These are phyloP conservation scores for Uromyces viciae-fabae DNA, from an alignment of 1,284 basidiomycete genomes.

Conservation along the genomic window DNA sequence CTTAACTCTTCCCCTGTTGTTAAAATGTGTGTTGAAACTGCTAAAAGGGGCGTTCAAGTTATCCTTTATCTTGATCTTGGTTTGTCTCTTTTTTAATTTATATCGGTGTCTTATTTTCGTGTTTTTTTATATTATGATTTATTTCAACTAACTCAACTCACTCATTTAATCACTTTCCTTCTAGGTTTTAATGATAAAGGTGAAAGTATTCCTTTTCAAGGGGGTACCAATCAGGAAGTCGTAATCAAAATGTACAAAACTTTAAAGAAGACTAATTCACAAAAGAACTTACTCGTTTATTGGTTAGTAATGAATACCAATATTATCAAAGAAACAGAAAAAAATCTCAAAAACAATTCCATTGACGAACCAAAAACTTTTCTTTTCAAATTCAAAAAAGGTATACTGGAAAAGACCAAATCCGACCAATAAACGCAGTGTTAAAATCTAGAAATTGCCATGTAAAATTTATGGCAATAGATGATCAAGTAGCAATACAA, in stretches of 20 bases:
- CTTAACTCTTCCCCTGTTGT: constrained; percentile 70
- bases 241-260: constrained; percentile 65
- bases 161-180: neutral
- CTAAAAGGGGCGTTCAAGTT: constrained; percentile 66
- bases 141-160: neutral
- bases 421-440: constrained; percentile 67
- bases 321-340: neutral
- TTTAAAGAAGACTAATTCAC: constrained; percentile 60
- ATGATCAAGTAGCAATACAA: constrained; percentile 67
- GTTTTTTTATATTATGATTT: neutral
- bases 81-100: too few relatives aligned
- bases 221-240: constrained; percentile 74
- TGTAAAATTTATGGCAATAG: constrained; percentile 70
- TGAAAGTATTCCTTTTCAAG: constrained; percentile 70
- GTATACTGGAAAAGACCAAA: constrained; percentile 66
- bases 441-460: constrained; percentile 73
- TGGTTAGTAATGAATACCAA: constrained; percentile 62
- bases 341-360: too few relatives aligned
- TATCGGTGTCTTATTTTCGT: too few relatives aligned
- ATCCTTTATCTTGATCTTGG: constrained; percentile 66
- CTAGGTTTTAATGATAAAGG: constrained; percentile 57
- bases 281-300: constrained; percentile 64
- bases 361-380: neutral
- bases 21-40: constrained; percentile 65
- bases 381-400: constrained; percentile 51